A percentile compares a stretch with the other conserved stretches of the same genome.
Conservation (phyloP, 192 early-diverging fungal genomes). For the Backusella liffmaniae region DNA sequence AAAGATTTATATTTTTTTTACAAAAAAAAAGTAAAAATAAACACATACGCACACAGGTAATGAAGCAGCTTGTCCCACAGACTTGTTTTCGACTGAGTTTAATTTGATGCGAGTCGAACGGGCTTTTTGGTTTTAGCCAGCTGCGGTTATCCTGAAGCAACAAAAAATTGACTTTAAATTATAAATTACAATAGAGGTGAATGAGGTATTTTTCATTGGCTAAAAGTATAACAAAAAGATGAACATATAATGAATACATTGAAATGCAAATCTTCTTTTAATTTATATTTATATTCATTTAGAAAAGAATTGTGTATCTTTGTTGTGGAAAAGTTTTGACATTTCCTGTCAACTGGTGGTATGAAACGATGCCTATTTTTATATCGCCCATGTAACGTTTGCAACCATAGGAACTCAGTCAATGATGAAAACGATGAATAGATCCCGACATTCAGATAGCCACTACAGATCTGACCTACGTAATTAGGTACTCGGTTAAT, state of each 20-base stretch:
- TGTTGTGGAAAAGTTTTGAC: not conserved
- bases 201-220: not conserved
- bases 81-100: not conserved
- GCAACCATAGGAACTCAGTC: not conserved
- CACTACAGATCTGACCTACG: not conserved
- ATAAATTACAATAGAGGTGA: not conserved
- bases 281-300: no score
- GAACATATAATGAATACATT: not conserved
- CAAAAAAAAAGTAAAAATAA: not conserved
- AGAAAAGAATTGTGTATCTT: no score
- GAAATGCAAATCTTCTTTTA: no score
- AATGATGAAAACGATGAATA: not conserved
- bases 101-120: not conserved
- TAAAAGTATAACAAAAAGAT: not conserved
- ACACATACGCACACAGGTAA: not conserved
- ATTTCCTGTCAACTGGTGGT: not conserved
- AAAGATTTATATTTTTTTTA: not conserved
- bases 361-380: not conserved
- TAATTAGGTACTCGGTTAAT: not conserved
- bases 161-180: constrained; percentile 4
- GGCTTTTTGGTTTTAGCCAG: not conserved
- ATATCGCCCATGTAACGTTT: not conserved
- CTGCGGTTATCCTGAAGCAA: not conserved
- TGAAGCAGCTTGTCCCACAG: not conserved
- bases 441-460: not conserved